Percentiles rank a stretch among this genome's conserved stretches.
These are phyloP conservation scores for Fragaria ananassa DNA, from an alignment of 306 rosid species.

Conservation along the genomic window DNA sequence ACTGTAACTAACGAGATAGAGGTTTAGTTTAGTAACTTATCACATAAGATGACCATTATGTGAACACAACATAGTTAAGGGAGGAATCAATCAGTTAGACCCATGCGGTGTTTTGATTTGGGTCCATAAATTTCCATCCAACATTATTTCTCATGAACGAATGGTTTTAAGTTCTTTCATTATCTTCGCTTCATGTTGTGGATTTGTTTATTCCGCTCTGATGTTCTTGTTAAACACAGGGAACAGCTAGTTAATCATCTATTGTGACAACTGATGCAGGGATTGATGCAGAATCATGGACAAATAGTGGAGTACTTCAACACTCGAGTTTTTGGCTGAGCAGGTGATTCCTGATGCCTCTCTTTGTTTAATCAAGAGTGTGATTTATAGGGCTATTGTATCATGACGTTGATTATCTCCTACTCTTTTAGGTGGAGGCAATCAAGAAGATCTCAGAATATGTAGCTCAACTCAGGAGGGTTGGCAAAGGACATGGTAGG, in stretches of 20 bases:
- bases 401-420: no score
- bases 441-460: no score
- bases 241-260: background rate
- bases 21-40: background rate
- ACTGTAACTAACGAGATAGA: background rate
- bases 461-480: no score
- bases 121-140: background rate
- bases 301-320: slow-evolving; percentile 73
- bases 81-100: background rate
- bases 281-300: slow-evolving; percentile 82
- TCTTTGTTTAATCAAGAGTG: no score
- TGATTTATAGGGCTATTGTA: no score
- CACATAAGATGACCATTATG: background rate
- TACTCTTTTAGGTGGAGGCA: no score
- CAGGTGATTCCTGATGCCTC: no score
- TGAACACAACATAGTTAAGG: background rate
- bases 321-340: no score
- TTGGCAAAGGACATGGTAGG: no score
- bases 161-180: background rate
- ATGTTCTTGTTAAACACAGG: background rate
- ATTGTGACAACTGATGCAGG: slow-evolving; percentile 48
- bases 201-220: slow-evolving; percentile 15
- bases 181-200: background rate
- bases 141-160: background rate
- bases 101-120: background rate